Percentiles rank a stretch among this genome's conserved stretches.
These are phyloP conservation scores for Mycothermus thermophilus DNA, from an alignment of 495 filamentous ascomycete genomes.

Conservation along the genomic window DNA sequence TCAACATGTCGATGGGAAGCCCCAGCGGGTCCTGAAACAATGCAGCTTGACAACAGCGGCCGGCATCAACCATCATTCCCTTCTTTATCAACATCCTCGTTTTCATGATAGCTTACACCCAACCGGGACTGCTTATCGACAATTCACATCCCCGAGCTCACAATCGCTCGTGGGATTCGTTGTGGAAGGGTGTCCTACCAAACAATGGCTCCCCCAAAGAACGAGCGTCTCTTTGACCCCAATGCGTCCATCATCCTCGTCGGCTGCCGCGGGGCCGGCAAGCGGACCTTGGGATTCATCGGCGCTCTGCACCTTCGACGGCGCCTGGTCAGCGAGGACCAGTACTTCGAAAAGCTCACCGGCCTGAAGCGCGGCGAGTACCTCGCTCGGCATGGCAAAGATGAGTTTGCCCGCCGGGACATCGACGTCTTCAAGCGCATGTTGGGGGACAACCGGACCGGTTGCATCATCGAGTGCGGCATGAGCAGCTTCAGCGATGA, in stretches of 20 bases:
- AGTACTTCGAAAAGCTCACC: constrained; percentile 52
- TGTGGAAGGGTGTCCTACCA: too few relatives aligned
- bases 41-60: too few relatives aligned
- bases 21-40: too few relatives aligned
- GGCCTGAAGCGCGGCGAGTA: constrained; percentile 48
- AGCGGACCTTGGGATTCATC: constrained; percentile 64
- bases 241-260: constrained; percentile 62
- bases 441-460: constrained; percentile 46
- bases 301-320: constrained; percentile 57
- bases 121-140: too few relatives aligned
- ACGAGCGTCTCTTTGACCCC: constrained; percentile 37
- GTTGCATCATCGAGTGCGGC: constrained; percentile 61
- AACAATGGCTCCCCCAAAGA: constrained; percentile 19
- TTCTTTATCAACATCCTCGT: too few relatives aligned
- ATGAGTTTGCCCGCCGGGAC: constrained; percentile 47
- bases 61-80: too few relatives aligned
- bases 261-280: constrained; percentile 61
- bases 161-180: too few relatives aligned
- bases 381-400: constrained; percentile 44
- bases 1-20: too few relatives aligned
- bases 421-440: constrained; percentile 49
- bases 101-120: too few relatives aligned
- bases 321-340: constrained; percentile 57
- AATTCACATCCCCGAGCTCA: too few relatives aligned
- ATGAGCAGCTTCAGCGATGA: constrained; percentile 38